These are phyloP conservation scores for Keithomyces neogunnii DNA, from an alignment of 2,329 filamentous ascomycete species.

Conservation along the genomic window DNA sequence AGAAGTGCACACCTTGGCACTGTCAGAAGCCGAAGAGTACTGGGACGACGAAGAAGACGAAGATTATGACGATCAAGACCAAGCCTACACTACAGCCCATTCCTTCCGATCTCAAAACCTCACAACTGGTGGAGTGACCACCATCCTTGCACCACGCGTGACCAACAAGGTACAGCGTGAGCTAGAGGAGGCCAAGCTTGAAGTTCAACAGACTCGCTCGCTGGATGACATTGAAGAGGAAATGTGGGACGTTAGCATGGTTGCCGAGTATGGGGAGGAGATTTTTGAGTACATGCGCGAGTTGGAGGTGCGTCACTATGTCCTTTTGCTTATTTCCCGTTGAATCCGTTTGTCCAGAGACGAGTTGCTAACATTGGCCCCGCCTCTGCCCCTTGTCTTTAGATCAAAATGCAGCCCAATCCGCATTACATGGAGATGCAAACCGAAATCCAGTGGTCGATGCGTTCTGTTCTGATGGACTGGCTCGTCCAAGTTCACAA, in stretches of 20 bases:
- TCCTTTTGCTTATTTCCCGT: not conserved
- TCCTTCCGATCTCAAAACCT: conserved; percentile 64
- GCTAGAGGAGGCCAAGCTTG: conserved; percentile 54
- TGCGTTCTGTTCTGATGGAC: conserved; percentile 95
- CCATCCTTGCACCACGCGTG: conserved; percentile 62
- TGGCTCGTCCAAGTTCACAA: conserved; percentile 96
- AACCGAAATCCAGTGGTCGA: conserved; percentile 97
- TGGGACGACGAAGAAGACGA: conserved; percentile 77
- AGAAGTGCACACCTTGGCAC: conserved; percentile 17
- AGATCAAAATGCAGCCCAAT: conserved; percentile 77
- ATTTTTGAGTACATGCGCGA: conserved; percentile 89
- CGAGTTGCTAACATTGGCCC: not conserved
- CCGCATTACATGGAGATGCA: conserved; percentile 95
- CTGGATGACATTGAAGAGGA: conserved; percentile 80
- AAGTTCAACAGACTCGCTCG: conserved; percentile 61
- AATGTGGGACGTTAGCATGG: conserved; percentile 91
- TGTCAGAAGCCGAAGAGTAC: conserved; percentile 53
- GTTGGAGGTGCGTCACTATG: conserved; percentile 59
- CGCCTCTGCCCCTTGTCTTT: not conserved
- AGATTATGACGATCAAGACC: conserved; percentile 47
- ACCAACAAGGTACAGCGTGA: conserved; percentile 64
- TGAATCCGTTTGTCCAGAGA: too few species aligned
- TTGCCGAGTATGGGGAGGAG: conserved; percentile 91
- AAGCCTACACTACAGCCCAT: conserved; percentile 69
- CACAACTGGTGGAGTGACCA: conserved; percentile 42